These are phyloP conservation scores for Yamadazyma mexicana DNA, from an alignment of 1,139 yeast species.

Conservation along the genomic window DNA sequence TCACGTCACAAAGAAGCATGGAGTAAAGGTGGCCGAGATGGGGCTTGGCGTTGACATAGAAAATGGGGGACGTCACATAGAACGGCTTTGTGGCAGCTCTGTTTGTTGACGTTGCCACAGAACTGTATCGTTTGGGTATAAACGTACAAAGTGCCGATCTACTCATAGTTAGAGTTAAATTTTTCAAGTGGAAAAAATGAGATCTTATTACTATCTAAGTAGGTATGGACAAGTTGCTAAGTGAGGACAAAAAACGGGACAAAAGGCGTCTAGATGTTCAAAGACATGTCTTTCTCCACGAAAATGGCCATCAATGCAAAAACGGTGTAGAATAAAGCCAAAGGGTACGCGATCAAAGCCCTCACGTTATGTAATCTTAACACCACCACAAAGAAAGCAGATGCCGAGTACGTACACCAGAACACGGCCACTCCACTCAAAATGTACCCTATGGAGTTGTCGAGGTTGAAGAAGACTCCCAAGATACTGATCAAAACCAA, in stretches of 20 bases:
- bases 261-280: background rate
- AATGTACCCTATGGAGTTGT: constrained; percentile 72
- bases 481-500: constrained; percentile 75
- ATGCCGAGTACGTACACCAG: constrained; percentile 95
- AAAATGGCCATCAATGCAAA: constrained; percentile 97
- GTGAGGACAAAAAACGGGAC: too few species aligned
- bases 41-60: constrained; percentile 93
- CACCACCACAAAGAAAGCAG: constrained; percentile 89
- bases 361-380: constrained; percentile 84
- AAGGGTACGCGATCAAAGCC: constrained; percentile 89
- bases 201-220: too few species aligned
- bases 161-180: too few species aligned
- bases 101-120: too few species aligned
- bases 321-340: constrained; percentile 86
- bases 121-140: too few species aligned
- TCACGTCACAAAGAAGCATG: constrained; percentile 79
- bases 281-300: constrained; percentile 47
- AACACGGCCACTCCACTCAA: constrained; percentile 69
- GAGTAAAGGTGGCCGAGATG: constrained; percentile 94
- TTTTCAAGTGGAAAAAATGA: background rate
- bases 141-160: too few species aligned
- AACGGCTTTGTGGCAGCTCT: constrained; percentile 27
- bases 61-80: constrained; percentile 88
- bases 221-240: too few species aligned
- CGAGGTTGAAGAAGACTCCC: constrained; percentile 70